Percentiles rank a stretch among this genome's conserved stretches.
Conservation (phyloP, 306 rosid species). For the Elaeagnus macrophylla region DNA sequence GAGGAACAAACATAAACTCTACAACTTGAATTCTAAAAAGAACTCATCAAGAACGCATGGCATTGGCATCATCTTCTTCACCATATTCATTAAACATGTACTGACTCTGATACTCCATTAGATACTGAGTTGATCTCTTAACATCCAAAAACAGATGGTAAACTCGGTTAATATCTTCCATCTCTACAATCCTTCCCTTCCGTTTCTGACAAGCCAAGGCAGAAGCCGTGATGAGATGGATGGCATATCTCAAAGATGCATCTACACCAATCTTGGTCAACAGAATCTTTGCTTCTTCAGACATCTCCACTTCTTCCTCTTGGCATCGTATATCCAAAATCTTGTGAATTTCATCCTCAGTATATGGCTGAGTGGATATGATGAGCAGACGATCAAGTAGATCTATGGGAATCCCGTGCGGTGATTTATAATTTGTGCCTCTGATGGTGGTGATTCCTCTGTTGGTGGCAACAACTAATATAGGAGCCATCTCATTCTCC, state of each 20-base stretch:
- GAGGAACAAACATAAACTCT: no score
- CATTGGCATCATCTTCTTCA: slow-evolving; percentile 56
- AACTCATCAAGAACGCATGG: slow-evolving; percentile 41
- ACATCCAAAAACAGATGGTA: slow-evolving; percentile 93
- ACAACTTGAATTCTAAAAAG: not conserved
- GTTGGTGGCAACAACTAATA: slow-evolving; percentile 88
- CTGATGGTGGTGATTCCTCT: slow-evolving; percentile 89
- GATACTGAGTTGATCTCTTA: slow-evolving; percentile 89
- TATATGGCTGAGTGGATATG: slow-evolving; percentile 80
- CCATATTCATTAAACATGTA: slow-evolving; percentile 88
- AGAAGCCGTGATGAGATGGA: slow-evolving; percentile 81
- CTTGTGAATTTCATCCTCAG: slow-evolving; percentile 68
- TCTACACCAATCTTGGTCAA: slow-evolving; percentile 90
- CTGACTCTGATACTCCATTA: slow-evolving; percentile 88
- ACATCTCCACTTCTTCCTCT: slow-evolving; percentile 95
- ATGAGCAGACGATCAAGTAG: slow-evolving; percentile 87
- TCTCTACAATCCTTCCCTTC: slow-evolving; percentile 73
- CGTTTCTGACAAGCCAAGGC: slow-evolving; percentile 81
- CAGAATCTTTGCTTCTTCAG: slow-evolving; percentile 68
- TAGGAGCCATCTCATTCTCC: slow-evolving; percentile 98
- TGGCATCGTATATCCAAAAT: slow-evolving; percentile 82
- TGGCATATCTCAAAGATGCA: slow-evolving; percentile 88
- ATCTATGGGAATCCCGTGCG: slow-evolving; percentile 91
- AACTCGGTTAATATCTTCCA: slow-evolving; percentile 85
- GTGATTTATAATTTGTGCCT: slow-evolving; percentile 91